Evolutionary conservation across 2,329 filamentous ascomycete species (phyloP).

Genomic region (Arthrobotrys musiformis): DNA sequence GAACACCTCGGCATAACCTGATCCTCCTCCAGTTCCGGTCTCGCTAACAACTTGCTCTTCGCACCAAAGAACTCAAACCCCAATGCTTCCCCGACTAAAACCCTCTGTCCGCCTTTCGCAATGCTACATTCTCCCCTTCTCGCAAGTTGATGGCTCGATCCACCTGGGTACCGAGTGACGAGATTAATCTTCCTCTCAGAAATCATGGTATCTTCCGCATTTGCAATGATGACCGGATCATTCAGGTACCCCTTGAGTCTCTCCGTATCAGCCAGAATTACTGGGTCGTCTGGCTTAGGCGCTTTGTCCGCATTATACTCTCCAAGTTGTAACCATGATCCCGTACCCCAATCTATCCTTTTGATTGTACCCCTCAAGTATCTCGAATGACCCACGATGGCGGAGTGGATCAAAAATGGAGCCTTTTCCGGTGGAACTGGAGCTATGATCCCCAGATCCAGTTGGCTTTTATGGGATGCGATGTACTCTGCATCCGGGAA

Average conservation of each 20-base stretch:
- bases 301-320: not conserved
- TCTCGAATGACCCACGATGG: conserved; percentile 5
- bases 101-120: not conserved
- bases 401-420: conserved; percentile 21
- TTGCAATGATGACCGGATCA: conserved; percentile 16
- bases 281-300: conserved; percentile 8
- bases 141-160: conserved; percentile 11
- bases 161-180: not conserved
- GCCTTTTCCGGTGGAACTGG: not conserved
- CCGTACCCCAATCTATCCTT: not conserved
- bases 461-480: not conserved
- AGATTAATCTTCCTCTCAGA: not conserved
- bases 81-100: conserved; percentile 1
- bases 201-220: not conserved
- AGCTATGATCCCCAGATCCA: not conserved
- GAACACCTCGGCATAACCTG: conserved; percentile 1
- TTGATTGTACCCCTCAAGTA: conserved; percentile 17
- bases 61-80: conserved; percentile 2
- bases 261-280: conserved; percentile 1
- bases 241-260: not conserved
- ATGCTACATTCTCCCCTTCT: not conserved
- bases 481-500: conserved; percentile 20
- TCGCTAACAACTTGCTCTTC: not conserved
- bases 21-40: not conserved
- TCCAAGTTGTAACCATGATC: conserved; percentile 8